Evolutionary conservation across 192 early-diverging fungal species (phyloP).

Genomic region (Thoreauomyces humboldtii): DNA sequence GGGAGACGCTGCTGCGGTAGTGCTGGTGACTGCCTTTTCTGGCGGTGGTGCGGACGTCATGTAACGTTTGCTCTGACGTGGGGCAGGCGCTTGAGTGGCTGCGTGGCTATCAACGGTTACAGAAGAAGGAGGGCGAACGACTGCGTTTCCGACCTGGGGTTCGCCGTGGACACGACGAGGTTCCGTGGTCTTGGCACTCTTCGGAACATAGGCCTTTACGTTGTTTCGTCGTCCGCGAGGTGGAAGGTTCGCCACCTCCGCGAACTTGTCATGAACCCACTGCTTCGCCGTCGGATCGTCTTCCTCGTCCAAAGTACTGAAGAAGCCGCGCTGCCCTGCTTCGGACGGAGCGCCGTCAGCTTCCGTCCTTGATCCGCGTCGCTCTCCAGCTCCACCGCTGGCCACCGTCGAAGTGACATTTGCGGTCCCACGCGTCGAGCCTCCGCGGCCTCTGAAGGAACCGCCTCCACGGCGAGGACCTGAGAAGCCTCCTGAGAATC

Average conservation of each 20-base stretch:
- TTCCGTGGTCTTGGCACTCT: background rate
- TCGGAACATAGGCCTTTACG: too few relatives aligned
- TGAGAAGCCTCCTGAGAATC: conserved; percentile 1
- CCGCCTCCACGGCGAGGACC: background rate
- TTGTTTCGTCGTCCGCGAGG: background rate
- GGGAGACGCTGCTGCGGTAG: background rate
- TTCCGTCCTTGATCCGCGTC: background rate
- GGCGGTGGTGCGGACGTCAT: background rate
- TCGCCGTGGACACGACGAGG: background rate
- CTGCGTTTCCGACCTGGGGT: background rate
- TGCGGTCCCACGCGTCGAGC: background rate
- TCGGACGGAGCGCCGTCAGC: background rate
- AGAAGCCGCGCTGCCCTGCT: background rate
- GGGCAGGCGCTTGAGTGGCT: background rate
- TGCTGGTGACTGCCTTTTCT: background rate
- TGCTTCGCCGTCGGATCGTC: conserved; percentile 12
- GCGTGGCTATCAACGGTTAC: too few relatives aligned
- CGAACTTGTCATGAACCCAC: conserved; percentile 36
- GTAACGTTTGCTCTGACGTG: conserved; percentile 3
- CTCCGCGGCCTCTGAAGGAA: background rate
- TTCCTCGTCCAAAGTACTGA: conserved; percentile 2
- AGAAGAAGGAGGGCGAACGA: background rate
- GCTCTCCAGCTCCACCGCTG: background rate
- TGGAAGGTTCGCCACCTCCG: conserved; percentile 7
- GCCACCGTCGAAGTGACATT: background rate